phyloP scores from a whole-genome alignment of 495 filamentous ascomycete species.

The Friedmanniomyces simplex region DNA sequence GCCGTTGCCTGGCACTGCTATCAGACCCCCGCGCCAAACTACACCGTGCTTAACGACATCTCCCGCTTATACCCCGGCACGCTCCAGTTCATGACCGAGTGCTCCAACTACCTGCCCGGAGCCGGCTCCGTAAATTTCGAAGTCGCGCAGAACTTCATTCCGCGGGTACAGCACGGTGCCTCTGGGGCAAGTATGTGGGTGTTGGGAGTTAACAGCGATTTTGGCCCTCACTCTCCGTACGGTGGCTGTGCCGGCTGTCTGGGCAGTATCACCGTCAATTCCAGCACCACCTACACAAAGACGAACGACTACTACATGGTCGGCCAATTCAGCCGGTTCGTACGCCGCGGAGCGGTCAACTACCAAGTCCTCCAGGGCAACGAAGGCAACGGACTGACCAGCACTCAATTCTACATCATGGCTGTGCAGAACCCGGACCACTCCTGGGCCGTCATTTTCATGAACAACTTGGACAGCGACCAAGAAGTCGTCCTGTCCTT shows the following conservation, averaged over 20 bases:
- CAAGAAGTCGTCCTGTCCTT: slow-evolving; percentile 13
- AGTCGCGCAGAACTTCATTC: slow-evolving; percentile 34
- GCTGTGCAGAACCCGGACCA: slow-evolving; percentile 15
- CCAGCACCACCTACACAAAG: slow-evolving; percentile 32
- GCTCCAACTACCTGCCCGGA: slow-evolving; percentile 40
- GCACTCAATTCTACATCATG: slow-evolving; percentile 12
- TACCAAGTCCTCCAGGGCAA: slow-evolving; percentile 10
- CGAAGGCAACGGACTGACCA: slow-evolving; percentile 4
- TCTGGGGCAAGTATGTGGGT: slow-evolving; percentile 41
- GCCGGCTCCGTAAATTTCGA: slow-evolving; percentile 43
- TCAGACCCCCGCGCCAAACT: slow-evolving; percentile 34
- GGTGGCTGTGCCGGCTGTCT: slow-evolving; percentile 41
- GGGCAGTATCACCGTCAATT: slow-evolving; percentile 41
- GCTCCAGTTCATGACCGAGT: slow-evolving; percentile 51
- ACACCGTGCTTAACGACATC: slow-evolving; percentile 42
- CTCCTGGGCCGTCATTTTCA: slow-evolving; percentile 15
- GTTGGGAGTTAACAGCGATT: slow-evolving; percentile 40
- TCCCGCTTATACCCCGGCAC: slow-evolving; percentile 36
- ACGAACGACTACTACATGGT: slow-evolving; percentile 47
- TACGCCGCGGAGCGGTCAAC: slow-evolving; percentile 38
- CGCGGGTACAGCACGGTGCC: slow-evolving; percentile 46
- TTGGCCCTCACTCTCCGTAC: slow-evolving; percentile 42
- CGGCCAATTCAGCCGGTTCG: slow-evolving; percentile 48
- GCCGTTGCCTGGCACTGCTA: slow-evolving; percentile 51
- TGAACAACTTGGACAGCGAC: slow-evolving; percentile 12